Evolutionary conservation across 768 basidiomycete species (phyloP).

Genomic region (Mrakia frigida): DNA sequence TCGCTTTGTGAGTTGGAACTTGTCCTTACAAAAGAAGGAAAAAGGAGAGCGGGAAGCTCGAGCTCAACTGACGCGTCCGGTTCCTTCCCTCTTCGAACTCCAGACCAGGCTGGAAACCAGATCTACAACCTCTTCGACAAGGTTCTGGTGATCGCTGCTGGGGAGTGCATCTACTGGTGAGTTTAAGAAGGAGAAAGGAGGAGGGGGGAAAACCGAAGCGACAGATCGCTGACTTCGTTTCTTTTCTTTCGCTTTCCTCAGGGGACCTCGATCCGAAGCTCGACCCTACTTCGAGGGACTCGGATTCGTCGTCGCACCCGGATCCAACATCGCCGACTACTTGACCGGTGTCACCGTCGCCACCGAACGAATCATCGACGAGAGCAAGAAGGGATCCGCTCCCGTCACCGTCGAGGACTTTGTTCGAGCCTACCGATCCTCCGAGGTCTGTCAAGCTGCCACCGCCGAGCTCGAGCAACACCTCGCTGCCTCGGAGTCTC

Average conservation of each 20-base stretch:
- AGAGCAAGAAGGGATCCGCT: conserved; percentile 34
- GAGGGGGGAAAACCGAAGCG: neutral
- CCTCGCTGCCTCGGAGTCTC: conserved; percentile 50
- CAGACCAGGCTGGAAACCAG: conserved; percentile 34
- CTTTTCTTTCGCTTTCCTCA: neutral
- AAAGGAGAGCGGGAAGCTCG: neutral
- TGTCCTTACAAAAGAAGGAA: too few relatives aligned
- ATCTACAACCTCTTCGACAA: conserved; percentile 34
- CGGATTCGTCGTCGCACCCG: conserved; percentile 51
- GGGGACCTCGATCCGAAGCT: conserved; percentile 39
- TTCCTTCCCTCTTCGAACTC: neutral
- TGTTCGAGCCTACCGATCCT: conserved; percentile 58
- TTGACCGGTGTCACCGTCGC: conserved; percentile 58
- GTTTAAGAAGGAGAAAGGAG: conserved; percentile 35
- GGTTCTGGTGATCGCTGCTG: conserved; percentile 36
- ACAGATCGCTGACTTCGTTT: neutral
- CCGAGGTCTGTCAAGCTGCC: conserved; percentile 50
- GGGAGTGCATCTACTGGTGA: conserved; percentile 53
- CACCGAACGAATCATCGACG: conserved; percentile 73
- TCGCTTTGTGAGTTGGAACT: conserved; percentile 43
- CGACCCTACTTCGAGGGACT: conserved; percentile 50
- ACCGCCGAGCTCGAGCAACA: conserved; percentile 53
- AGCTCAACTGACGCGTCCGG: neutral
- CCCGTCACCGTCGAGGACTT: conserved; percentile 60
- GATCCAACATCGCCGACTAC: conserved; percentile 52